Base-by-base conservation (phyloP, 306 rosid species). In the Cucurbita argyrosperma region DNA sequence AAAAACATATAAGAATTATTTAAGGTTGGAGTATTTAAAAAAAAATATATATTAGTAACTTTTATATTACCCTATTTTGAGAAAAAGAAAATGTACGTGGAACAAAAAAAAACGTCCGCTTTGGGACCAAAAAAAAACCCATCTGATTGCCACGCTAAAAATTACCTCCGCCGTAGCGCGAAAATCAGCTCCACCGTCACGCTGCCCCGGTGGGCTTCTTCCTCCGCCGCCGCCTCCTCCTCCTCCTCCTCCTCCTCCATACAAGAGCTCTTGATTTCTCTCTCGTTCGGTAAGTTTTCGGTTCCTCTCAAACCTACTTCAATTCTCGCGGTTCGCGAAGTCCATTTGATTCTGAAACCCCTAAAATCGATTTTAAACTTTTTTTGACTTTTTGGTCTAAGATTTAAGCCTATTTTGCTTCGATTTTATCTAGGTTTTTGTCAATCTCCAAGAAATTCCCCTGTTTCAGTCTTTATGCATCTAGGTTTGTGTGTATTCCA, bases 151-250 rank as follows among this genome's bases (percentile, higher is more conserved):
- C 43, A 60, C 66, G 66, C 66, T 0, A 60, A 30, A 55, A 62
- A 38, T 8, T 15, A 16, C 12, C 21, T 65, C 71, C 10, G 71
- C 53, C 38, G 37, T 42, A 64, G 71, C 71, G 71, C 52, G 6
- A 65, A 65, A 65, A 65, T 65, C 71, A 10, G 71, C 53, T 23
- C 38, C 53, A 10, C 71, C 69, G 71, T 65, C 38, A 65, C 71
- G 71, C 71, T 11, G 38, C 53, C 7, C 52, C 37, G 71, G 71
- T 12, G n/a, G 71, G n/a, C 53, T 18, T 43, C 71, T 15, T 18
- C 37, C 15, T 63, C 49, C 14, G 35, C 35, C 35, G 35, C 35
- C 14, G 35, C 35, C 35, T 2, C 35, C 35, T 30, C 35, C 30
- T 26, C 3, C 3, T 26, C 30, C 30, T 26, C 21, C 21, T 19